Evolutionary conservation across 495 filamentous ascomycete species (phyloP).

Genomic region (Lepidopterella palustris): DNA sequence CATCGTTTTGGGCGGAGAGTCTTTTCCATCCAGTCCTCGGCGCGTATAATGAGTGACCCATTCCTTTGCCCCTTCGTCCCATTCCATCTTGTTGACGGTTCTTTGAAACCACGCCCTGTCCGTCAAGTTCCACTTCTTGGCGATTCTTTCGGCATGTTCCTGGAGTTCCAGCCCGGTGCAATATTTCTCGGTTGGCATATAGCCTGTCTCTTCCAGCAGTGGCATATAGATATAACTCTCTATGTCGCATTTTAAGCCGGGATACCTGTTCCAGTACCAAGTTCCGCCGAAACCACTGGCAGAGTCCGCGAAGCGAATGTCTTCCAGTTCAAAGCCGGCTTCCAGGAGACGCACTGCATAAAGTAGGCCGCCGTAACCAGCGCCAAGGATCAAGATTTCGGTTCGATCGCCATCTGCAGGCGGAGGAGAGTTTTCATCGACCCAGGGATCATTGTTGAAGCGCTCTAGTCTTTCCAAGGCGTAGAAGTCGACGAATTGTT

Average conservation of each 20-base stretch:
- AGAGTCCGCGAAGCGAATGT: slow-evolving; percentile 43
- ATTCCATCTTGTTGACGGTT: background rate
- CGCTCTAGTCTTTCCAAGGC: slow-evolving; percentile 33
- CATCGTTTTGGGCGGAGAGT: too few species aligned
- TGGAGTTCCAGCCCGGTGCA: slow-evolving; percentile 41
- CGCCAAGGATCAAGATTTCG: slow-evolving; percentile 42
- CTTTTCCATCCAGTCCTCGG: too few species aligned
- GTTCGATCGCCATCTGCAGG: slow-evolving; percentile 27
- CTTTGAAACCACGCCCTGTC: background rate
- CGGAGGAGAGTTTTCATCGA: background rate
- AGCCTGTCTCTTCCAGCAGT: slow-evolving; percentile 51
- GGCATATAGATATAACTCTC: slow-evolving; percentile 49
- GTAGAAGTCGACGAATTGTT: slow-evolving; percentile 39
- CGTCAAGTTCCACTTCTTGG: background rate
- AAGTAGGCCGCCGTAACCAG: slow-evolving; percentile 44
- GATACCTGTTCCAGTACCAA: slow-evolving; percentile 51
- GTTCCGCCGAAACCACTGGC: slow-evolving; percentile 47
- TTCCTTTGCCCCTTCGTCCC: background rate
- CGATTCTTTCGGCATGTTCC: slow-evolving; percentile 31
- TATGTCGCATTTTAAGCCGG: slow-evolving; percentile 45
- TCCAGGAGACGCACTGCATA: slow-evolving; percentile 46
- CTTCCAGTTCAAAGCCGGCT: slow-evolving; percentile 37
- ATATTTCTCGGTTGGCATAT: slow-evolving; percentile 45
- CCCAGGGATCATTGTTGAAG: background rate
- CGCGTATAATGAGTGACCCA: background rate